Base-by-base conservation (phyloP, 2,329 filamentous ascomycete species). In the Cordyceps pruinosa region DNA sequence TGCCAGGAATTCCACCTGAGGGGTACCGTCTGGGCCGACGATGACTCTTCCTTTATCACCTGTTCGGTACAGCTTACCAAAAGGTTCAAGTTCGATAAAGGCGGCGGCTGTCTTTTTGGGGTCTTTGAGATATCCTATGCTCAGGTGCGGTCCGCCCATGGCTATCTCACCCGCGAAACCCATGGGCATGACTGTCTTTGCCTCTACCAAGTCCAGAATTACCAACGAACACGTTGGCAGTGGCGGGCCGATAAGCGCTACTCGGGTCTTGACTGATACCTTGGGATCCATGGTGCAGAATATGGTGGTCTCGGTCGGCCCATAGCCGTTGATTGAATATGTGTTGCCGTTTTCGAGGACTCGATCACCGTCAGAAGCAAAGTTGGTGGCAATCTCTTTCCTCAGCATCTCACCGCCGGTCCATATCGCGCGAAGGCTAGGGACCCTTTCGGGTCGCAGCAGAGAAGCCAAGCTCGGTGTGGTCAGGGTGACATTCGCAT, bases 41-140 rank as follows among this genome's bases (percentile, higher is more conserved):
- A 49, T 49, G 46, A 49, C 21, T 34, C 46, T 23, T 37, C 30
- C 46, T n/a, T 49, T 49, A 12, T 49, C 46, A 25, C 46, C 46
- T 35, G 46, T 35, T 26, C 46, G 28, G 30, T 49, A 49, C 30
- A 49, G 46, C 46, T 37, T 49, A n/a, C 46, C 46, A 17, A 34
- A 49, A 23, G 46, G 46, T n/a, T 49, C 46, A 35, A 49, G n/a
- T 13, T 49, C 46, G 7, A 49, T 26, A 49, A 49, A 49, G 19
- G 46, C 46, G 46, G 46, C 46, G 30, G 46, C 46, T 35, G 46
- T 49, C 46, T 49, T 49, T 34, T 49, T 5, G 19, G 46, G 46
- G 19, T 37, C 21, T n/a, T 49, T 49, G 19, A 49, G 46, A 49
- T 49, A 49, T 25, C 46, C 46, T 34, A 25, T 49, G 12, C 46